These are phyloP conservation scores for Pleurotus tuber-regium DNA, from an alignment of 768 basidiomycete genomes.

Conservation along the genomic window DNA sequence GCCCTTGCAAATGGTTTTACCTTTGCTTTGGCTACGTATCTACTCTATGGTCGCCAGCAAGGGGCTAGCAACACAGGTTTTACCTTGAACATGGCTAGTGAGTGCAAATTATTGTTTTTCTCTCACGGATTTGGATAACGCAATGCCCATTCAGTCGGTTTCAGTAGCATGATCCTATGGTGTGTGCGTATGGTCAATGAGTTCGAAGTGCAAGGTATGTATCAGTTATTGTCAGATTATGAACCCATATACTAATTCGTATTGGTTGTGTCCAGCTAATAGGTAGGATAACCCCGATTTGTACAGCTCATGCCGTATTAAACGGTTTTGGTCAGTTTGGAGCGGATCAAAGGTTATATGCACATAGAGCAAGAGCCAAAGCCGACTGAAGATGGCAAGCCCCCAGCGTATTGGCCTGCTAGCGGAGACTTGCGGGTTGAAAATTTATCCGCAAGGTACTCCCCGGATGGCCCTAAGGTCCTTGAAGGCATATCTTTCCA, in stretches of 20 bases:
- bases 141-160: constrained; percentile 34
- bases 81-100: constrained; percentile 51
- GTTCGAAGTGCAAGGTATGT: constrained; percentile 43
- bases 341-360: constrained; percentile 72
- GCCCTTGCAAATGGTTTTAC: constrained; percentile 56
- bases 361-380: constrained; percentile 56
- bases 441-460: constrained; percentile 55
- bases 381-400: constrained; percentile 36
- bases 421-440: constrained; percentile 54
- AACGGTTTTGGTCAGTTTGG: constrained; percentile 34
- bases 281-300: constrained; percentile 17
- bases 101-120: no score
- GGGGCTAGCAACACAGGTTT: constrained; percentile 47
- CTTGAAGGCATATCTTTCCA: constrained; percentile 53
- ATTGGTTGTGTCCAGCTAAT: constrained; percentile 18
- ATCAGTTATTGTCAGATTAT: background rate
- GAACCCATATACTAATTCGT: constrained; percentile 19
- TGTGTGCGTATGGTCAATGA: constrained; percentile 41
- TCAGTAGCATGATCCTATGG: constrained; percentile 54
- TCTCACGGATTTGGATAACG: constrained; percentile 23
- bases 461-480: constrained; percentile 50
- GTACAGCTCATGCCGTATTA: background rate
- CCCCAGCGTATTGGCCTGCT: constrained; percentile 67
- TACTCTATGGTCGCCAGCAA: constrained; percentile 40
- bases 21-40: constrained; percentile 50